These are phyloP conservation scores for Baudoinia panamericana DNA, from an alignment of 495 filamentous ascomycete genomes.

Conservation along the genomic window DNA sequence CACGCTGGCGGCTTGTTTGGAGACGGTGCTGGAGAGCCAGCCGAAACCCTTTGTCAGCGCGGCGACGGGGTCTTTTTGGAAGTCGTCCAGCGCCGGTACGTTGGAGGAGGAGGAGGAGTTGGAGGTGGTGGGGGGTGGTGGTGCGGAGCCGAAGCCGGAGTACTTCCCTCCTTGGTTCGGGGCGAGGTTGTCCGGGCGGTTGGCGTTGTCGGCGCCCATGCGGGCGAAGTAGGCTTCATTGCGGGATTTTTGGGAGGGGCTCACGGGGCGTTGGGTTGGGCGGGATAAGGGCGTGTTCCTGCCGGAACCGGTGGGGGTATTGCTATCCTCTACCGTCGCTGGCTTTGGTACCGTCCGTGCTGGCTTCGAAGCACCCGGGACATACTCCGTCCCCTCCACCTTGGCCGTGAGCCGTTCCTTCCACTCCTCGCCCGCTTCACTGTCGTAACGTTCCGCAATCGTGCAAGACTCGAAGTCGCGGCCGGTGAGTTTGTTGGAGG, in stretches of 20 bases:
- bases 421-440: constrained; percentile 83
- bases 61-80: constrained; percentile 80
- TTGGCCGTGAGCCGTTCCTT: constrained; percentile 81
- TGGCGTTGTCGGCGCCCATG: constrained; percentile 66
- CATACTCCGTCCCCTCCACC: constrained; percentile 73
- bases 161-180: constrained; percentile 90
- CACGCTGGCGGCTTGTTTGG: constrained; percentile 74
- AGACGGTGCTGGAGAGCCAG: constrained; percentile 78
- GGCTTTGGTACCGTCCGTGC: background rate
- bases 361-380: constrained; percentile 35
- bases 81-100: constrained; percentile 59
- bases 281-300: constrained; percentile 10
- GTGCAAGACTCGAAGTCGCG: constrained; percentile 55
- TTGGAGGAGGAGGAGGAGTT: constrained; percentile 24
- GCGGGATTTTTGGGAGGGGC: constrained; percentile 39
- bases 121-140: constrained; percentile 32
- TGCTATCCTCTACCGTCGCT: constrained; percentile 24
- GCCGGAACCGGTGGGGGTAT: constrained; percentile 21
- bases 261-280: constrained; percentile 19
- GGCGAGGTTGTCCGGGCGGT: constrained; percentile 56
- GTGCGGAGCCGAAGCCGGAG: constrained; percentile 70
- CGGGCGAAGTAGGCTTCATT: constrained; percentile 87
- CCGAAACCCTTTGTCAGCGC: constrained; percentile 86
- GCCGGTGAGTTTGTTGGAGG: constrained; percentile 44
- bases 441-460: constrained; percentile 74